Base-by-base conservation (phyloP, 257 asterid genomes). In the Petrea volubilis region DNA sequence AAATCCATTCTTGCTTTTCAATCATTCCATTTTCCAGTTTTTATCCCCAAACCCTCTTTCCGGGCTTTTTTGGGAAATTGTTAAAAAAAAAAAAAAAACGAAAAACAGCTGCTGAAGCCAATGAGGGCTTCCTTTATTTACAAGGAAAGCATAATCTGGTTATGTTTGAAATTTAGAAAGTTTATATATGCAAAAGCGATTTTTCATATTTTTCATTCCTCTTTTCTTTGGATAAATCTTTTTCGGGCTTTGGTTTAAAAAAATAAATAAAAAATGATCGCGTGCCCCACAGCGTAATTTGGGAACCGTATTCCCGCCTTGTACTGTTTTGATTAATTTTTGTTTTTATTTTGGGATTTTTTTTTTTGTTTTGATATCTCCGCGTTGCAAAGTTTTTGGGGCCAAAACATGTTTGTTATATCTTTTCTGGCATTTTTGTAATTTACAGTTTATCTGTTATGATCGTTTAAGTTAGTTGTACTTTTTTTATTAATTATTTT, bases 291-390 rank as follows among this genome's bases (percentile, higher is more conserved):
- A 57, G 36, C 52, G 53, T 61, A 61, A 51, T 53, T 80, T 78
- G n/a, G 85, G 90, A 84, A 81, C 77, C 59, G 77, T 77, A 44
- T 88, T 86, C 93, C 93, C 93, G 96, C 96, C 89, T 73, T 79
- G 72, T 68, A 72, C 77, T 86, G 64, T 77, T 40, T 58, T n/a
- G n/a, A 59, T 56, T 58, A 6, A 53, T 34, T 65, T 72, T 28
- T 50, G 7, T n/a, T 51, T 31, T 38, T 41, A 31, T 50, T 60
- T 74, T 25, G 38, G 53, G n/a, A 10, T 36, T 67, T 63, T 61
- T 68, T 11, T 7, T 38, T 4, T 5, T 38, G 9, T 38, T 38
- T 38, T n/a, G 55, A 40, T 56, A 27, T 46, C 55, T 14, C 63
- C 74, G 53, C 59, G 78, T 67, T 31, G 60, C 57, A 34, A 29